Evolutionary conservation across 2,329 filamentous ascomycete genomes (phyloP).

Genomic region (Metarhizium sp.): DNA sequence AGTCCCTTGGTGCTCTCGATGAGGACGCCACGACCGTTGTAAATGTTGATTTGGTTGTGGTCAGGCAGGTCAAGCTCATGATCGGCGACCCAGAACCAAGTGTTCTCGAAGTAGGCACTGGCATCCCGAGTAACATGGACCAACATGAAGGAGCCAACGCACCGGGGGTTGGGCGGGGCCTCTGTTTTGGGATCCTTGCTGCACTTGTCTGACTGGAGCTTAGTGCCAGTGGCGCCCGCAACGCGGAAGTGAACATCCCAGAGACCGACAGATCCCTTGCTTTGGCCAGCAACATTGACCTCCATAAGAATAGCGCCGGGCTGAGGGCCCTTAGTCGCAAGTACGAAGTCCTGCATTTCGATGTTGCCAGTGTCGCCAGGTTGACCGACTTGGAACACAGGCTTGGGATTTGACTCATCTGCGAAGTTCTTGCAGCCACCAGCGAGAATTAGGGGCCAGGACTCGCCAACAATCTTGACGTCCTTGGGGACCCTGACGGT

Average conservation of each 20-base stretch:
- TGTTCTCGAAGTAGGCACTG: constrained; percentile 77
- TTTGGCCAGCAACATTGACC: constrained; percentile 70
- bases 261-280: constrained; percentile 64
- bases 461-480: constrained; percentile 81
- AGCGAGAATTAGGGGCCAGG: constrained; percentile 86
- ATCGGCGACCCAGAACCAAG: constrained; percentile 84
- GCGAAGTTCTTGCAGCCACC: constrained; percentile 61
- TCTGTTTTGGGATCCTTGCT: constrained; percentile 60
- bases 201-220: constrained; percentile 72
- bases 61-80: constrained; percentile 73
- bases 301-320: constrained; percentile 85
- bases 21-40: constrained; percentile 75
- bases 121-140: constrained; percentile 53
- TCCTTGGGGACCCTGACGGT: constrained; percentile 68
- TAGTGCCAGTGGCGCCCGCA: constrained; percentile 75
- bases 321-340: constrained; percentile 73
- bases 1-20: constrained; percentile 66
- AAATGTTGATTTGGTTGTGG: constrained; percentile 75
- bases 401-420: constrained; percentile 64
- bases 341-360: constrained; percentile 81
- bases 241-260: constrained; percentile 97
- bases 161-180: constrained; percentile 54
- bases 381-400: constrained; percentile 79
- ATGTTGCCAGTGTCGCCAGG: constrained; percentile 68
- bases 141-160: constrained; percentile 65